These are phyloP conservation scores for Scutellaria barbata DNA, from an alignment of 257 asterid genomes.

Conservation along the genomic window DNA sequence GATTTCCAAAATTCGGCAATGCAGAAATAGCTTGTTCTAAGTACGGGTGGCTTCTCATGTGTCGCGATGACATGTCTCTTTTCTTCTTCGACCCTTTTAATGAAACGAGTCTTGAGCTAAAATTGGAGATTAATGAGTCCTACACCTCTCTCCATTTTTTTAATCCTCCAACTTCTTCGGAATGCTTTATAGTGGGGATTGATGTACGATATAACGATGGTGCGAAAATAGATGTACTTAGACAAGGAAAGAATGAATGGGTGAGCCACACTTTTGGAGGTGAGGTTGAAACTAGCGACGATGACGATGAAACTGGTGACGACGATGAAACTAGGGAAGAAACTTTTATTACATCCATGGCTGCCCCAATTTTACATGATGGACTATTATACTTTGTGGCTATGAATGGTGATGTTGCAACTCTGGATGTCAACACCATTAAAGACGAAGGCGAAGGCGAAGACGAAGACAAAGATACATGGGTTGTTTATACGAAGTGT, in stretches of 20 bases:
- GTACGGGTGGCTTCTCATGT: slow-evolving; percentile 6
- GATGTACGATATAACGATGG: neutral
- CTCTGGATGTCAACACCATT: neutral
- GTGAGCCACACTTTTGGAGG: neutral
- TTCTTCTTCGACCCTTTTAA: too few relatives aligned
- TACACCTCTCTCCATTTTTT: neutral
- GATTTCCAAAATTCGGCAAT: neutral
- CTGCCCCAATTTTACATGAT: neutral
- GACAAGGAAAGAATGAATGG: neutral
- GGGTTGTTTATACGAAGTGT: too few relatives aligned
- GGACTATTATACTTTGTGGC: neutral
- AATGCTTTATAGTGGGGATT: neutral
- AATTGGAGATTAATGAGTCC: too few relatives aligned
- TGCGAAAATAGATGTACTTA: neutral
- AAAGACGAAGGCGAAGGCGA: too few relatives aligned
- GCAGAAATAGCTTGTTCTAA: neutral
- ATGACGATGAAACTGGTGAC: too few relatives aligned
- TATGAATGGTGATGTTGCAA: neutral
- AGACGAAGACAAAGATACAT: too few relatives aligned
- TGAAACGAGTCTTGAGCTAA: too few relatives aligned
- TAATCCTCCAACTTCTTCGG: neutral
- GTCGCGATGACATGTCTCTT: neutral
- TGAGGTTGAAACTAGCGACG: neutral
- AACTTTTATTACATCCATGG: neutral
- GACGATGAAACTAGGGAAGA: neutral